Evolutionary conservation across 768 basidiomycete genomes (phyloP).

Genomic region (Psilocybe tampanensis): DNA sequence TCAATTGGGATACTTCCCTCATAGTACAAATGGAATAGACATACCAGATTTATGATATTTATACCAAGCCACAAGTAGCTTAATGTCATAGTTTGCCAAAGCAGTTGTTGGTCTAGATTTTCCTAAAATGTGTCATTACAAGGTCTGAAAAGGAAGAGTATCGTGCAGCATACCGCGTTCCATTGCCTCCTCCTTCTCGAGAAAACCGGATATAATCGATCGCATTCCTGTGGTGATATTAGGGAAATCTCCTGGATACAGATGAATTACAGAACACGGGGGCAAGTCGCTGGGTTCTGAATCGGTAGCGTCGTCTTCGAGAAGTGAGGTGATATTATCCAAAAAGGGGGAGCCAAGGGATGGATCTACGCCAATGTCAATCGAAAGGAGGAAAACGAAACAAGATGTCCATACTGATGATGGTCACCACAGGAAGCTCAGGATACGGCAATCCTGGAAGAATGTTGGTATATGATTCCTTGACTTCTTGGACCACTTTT

Average conservation of each 20-base stretch:
- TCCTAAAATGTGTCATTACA: slow-evolving; percentile 25
- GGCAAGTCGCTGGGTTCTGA: slow-evolving; percentile 5
- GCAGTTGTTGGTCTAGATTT: slow-evolving; percentile 53
- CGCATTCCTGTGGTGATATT: slow-evolving; percentile 58
- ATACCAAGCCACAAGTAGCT: slow-evolving; percentile 63
- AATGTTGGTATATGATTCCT: slow-evolving; percentile 42
- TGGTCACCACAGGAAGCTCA: slow-evolving; percentile 61
- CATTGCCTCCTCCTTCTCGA: slow-evolving; percentile 35
- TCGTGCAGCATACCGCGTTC: slow-evolving; percentile 22
- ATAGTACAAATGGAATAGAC: not conserved
- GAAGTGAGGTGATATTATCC: slow-evolving; percentile 39
- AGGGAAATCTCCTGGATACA: slow-evolving; percentile 60
- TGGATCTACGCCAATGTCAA: slow-evolving; percentile 33
- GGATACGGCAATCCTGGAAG: slow-evolving; percentile 59
- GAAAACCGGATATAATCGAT: slow-evolving; percentile 53
- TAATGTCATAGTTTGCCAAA: slow-evolving; percentile 64
- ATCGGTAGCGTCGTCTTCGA: slow-evolving; percentile 30
- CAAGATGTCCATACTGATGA: slow-evolving; percentile 46
- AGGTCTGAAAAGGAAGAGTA: not conserved
- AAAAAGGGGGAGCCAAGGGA: slow-evolving; percentile 49
- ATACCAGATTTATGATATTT: slow-evolving; percentile 41
- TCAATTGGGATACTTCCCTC: too few relatives aligned
- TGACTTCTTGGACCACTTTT: slow-evolving; percentile 44
- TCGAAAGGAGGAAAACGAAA: not conserved
- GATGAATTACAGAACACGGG: slow-evolving; percentile 35